phyloP scores from a whole-genome alignment of 345 rosid species.

The Eucalyptus paniculata region DNA sequence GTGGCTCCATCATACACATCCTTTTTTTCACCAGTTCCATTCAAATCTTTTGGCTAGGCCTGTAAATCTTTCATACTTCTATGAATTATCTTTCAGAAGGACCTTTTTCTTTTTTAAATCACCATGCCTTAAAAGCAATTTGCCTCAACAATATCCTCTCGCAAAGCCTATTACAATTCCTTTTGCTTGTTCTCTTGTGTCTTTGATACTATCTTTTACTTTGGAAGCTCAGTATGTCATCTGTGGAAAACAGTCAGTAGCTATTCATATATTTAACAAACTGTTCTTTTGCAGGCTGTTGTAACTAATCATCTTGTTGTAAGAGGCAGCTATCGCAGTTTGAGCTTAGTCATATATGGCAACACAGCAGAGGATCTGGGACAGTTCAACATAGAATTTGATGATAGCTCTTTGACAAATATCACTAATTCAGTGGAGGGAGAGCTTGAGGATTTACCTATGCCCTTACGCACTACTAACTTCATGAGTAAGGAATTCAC shows the following conservation, averaged over 20 bases:
- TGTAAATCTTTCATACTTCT: neutral
- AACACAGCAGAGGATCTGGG: conserved; percentile 97
- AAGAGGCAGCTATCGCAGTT: conserved; percentile 92
- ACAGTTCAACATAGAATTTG: conserved; percentile 90
- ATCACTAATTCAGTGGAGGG: conserved; percentile 84
- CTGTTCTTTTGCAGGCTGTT: conserved; percentile 68
- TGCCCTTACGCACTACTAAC: conserved; percentile 59
- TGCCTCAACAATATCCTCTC: neutral
- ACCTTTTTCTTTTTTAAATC: neutral
- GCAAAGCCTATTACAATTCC: neutral
- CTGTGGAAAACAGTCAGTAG: neutral
- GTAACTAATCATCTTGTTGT: conserved; percentile 94
- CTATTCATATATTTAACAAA: neutral
- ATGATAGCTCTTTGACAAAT: conserved; percentile 79
- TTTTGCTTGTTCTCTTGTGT: neutral
- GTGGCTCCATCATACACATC: neutral
- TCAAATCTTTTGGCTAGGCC: neutral
- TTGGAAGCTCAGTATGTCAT: neutral
- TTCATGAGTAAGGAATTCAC: conserved; percentile 58
- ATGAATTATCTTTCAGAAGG: neutral
- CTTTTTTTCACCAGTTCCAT: neutral
- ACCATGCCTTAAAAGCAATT: neutral
- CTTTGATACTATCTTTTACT: neutral
- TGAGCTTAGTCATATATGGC: conserved; percentile 87
- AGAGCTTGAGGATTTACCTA: conserved; percentile 85